Percentiles rank a stretch among this genome's conserved stretches.
These are phyloP conservation scores for Arabidopsis suecica DNA, from an alignment of 345 rosid species.

Conservation along the genomic window DNA sequence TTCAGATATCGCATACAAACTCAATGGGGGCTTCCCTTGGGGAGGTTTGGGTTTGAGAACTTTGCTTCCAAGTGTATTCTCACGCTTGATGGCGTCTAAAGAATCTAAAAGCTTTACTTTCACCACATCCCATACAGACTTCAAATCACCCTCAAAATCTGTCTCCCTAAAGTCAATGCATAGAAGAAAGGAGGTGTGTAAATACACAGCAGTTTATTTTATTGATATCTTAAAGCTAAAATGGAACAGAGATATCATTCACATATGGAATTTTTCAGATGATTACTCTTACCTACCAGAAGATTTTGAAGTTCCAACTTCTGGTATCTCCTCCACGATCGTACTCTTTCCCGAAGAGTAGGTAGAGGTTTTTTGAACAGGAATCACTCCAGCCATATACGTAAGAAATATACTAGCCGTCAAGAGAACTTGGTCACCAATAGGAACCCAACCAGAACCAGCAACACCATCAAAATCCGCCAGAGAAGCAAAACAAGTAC, in stretches of 20 bases:
- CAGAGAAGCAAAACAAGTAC: constrained; percentile 60
- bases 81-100: constrained; percentile 56
- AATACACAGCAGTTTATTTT: constrained; percentile 18
- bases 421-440: constrained; percentile 76
- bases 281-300: constrained; percentile 97
- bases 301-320: constrained; percentile 52
- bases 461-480: constrained; percentile 56
- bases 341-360: constrained; percentile 44
- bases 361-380: constrained; percentile 53
- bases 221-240: neutral
- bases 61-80: constrained; percentile 49
- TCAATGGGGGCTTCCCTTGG: constrained; percentile 55
- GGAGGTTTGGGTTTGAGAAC: constrained; percentile 54
- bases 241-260: neutral
- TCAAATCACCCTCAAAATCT: constrained; percentile 48
- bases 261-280: constrained; percentile 27
- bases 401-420: constrained; percentile 76
- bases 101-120: constrained; percentile 75
- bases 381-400: constrained; percentile 83
- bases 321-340: constrained; percentile 35
- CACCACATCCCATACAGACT: constrained; percentile 65
- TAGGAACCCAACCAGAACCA: constrained; percentile 60
- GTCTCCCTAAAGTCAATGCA: constrained; percentile 50
- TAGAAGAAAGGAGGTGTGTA: constrained; percentile 12
- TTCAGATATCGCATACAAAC: constrained; percentile 73